Evolutionary conservation across 768 basidiomycete species (phyloP).

Genomic region (Pholiota molesta): DNA sequence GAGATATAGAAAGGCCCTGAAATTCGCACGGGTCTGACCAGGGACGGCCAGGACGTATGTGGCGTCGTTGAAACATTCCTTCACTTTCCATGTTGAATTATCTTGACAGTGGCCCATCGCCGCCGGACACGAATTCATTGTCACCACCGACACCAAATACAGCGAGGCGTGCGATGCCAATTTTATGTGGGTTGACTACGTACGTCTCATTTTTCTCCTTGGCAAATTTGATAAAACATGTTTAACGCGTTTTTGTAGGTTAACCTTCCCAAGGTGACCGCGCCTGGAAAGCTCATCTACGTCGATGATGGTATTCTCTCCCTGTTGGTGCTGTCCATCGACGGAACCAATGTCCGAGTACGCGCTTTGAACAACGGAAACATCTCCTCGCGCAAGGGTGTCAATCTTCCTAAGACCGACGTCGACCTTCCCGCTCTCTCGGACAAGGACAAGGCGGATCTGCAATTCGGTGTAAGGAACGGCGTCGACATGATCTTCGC

Average conservation of each 20-base stretch:
- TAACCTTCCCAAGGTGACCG: conserved; percentile 94
- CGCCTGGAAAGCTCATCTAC: conserved; percentile 96
- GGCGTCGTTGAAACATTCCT: conserved; percentile 17
- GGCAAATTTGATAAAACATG: neutral
- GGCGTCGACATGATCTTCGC: conserved; percentile 99
- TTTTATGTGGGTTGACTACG: conserved; percentile 92
- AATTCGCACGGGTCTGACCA: conserved; percentile 96
- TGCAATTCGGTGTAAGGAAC: conserved; percentile 95
- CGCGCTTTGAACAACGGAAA: conserved; percentile 89
- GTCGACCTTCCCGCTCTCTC: conserved; percentile 98
- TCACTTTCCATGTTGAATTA: conserved; percentile 14
- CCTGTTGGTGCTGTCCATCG: conserved; percentile 89
- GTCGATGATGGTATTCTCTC: conserved; percentile 98
- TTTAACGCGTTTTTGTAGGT: conserved; percentile 43
- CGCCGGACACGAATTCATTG: conserved; percentile 92
- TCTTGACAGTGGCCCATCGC: conserved; percentile 68
- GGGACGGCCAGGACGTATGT: conserved; percentile 82
- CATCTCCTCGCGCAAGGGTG: conserved; percentile 96
- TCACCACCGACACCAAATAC: conserved; percentile 85
- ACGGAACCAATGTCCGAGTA: conserved; percentile 79
- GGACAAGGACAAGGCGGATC: conserved; percentile 96
- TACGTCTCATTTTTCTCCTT: conserved; percentile 41
- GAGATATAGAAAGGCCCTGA: conserved; percentile 93
- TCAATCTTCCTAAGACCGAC: conserved; percentile 97
- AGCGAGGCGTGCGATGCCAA: conserved; percentile 81